Base-by-base conservation (phyloP, 805 yeast genomes). In the Saccharomyces kudriavzevii region DNA sequence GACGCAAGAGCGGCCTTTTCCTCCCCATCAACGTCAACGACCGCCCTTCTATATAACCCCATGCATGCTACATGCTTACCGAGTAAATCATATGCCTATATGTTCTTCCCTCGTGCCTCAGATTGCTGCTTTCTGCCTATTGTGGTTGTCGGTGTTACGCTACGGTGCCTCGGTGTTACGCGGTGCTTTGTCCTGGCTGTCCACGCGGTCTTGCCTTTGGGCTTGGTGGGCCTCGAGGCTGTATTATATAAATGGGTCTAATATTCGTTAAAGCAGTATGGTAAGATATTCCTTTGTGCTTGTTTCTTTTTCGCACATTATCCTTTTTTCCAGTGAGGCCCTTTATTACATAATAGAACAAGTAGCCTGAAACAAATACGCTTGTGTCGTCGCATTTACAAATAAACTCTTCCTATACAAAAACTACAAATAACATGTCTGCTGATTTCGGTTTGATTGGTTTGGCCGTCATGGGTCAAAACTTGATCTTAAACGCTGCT, bases 391-490 rank as follows among this genome's bases (percentile, higher is more conserved):
- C 17, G 43, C 35, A 14, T 27, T 14, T n/a, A 47, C 29, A 31
- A 46, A 30, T 5, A 26, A 22, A 54, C 43, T 17, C 43, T 17
- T 35, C 17, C 22, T n/a, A 35, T 35, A 24, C 27, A 45, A 22
- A 45, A n/a, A 45, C 17, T 25, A 45, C n/a, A 43, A 25, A 45
- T 6, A 47, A 35, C 9, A 59, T 60, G 58, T 56, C 57, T 60
- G 57, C 92, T 81, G 99, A 92, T 85, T 84, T 92, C 75, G 99
- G 97, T 76, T 88, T 92, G 74, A 91, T 94, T 71, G 99, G 99
- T 74, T 83, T 92, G 82, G 99, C 99, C 86, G 99, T 92, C 65
- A 92, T 92, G 99, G 99, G 99, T 77, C 96, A 88, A 81, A 92
- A 92, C 83, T 80, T 92, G 82, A 89, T 92, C 73, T 82, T 92